Base-by-base conservation (phyloP, 345 rosid species). In the Aquilaria malaccensis region DNA sequence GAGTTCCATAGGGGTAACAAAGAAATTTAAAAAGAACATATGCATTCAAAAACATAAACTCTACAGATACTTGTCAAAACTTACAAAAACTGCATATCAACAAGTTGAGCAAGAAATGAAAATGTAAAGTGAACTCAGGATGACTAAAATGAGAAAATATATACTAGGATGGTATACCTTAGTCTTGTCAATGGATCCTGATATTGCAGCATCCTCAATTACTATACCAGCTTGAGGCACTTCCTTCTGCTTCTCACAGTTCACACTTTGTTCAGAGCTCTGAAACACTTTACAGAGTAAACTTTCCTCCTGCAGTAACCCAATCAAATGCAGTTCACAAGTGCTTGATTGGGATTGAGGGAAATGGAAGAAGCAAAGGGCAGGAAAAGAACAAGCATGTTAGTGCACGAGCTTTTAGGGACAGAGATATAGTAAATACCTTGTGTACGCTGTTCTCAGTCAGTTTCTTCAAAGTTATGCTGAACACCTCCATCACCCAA, bases 401-500 rank as follows among this genome's bases (percentile, higher is more conserved):
- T 13, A 45, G 33, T 11, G 50, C 43, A 37, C 43, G 45, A 60
- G 22, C 46, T 58, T 49, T 45, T 32, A 62, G 55, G 55, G 50
- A 56, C 13, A 37, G 43, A 7, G 47, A n/a, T 56, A 0, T 12
- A 15, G 30, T 70, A 37, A 37, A 37, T 3, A 81, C 86, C 81
- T 72, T 73, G 14, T 22, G 66, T 58, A 67, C 68, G 65, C 53
- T 57, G 61, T 72, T 64, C 59, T 67, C 74, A 14, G 32, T 13
- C 6, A n/a, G 45, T 14, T 56, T 72, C 70, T 65, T 76, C 57
- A 10, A 57, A 49, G 74, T 74, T 45, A 69, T 63, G 60, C 71
- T 72, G 54, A 55, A 81, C 33, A 69, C 65, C 59, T 76, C 76
- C 86, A 81, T 76, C 64, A 79, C 15, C 79, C 79, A 81, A 56